Evolutionary conservation across 148 eudicot species (phyloP).

Genomic region (Persicaria tinctoria): DNA sequence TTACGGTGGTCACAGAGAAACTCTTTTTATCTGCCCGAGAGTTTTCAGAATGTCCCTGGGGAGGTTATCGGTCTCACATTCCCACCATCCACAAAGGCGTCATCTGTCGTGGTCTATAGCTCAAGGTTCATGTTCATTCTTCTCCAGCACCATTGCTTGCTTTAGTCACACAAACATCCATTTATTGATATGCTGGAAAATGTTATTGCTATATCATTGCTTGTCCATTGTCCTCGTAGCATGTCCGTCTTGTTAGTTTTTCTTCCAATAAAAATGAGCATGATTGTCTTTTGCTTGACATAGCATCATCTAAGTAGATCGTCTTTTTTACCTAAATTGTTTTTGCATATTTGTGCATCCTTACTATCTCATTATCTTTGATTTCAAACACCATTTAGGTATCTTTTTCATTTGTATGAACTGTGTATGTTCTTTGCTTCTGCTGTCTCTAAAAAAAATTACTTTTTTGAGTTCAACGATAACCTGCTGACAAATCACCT

Average conservation of each 20-base stretch:
- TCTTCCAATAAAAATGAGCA: neutral
- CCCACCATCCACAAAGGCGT: slow-evolving; percentile 58
- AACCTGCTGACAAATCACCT: neutral
- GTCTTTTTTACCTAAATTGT: neutral
- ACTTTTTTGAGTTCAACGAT: too few relatives aligned
- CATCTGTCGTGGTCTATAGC: slow-evolving; percentile 68
- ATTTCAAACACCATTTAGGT: neutral
- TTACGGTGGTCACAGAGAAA: slow-evolving; percentile 73
- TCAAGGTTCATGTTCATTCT: slow-evolving; percentile 43
- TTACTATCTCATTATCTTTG: neutral
- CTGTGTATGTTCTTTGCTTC: neutral
- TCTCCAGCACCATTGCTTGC: neutral
- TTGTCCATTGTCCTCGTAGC: neutral
- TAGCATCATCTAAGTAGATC: neutral
- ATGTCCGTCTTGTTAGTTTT: neutral
- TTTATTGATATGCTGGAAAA: neutral
- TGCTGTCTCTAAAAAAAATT: too few relatives aligned
- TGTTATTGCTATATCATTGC: neutral
- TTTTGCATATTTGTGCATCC: neutral
- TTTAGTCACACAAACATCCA: neutral
- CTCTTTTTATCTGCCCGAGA: slow-evolving; percentile 55
- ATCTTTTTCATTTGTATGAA: neutral
- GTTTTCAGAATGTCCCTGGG: slow-evolving; percentile 84
- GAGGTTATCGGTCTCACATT: slow-evolving; percentile 93
- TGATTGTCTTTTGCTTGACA: neutral